Conservation (phyloP, 495 filamentous ascomycete species). For the Daldinia loculata region DNA sequence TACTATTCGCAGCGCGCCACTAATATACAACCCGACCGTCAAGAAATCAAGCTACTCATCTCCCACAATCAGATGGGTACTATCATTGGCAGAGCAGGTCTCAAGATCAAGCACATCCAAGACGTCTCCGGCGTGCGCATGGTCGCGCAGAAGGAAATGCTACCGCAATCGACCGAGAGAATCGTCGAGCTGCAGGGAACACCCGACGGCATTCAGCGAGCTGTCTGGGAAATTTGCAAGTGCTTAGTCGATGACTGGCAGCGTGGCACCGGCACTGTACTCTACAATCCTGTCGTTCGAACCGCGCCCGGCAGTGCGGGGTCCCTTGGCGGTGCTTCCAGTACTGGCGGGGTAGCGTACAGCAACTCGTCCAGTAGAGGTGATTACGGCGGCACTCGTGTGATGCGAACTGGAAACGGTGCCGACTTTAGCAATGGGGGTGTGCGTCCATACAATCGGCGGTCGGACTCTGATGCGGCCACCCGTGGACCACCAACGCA, state of each 20-base stretch:
- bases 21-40: conserved; percentile 23
- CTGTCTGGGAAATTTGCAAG: conserved; percentile 98
- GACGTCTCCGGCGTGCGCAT: conserved; percentile 96
- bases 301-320: conserved; percentile 69
- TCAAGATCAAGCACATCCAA: conserved; percentile 99
- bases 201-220: conserved; percentile 92
- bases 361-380: conserved; percentile 49
- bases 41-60: conserved; percentile 95
- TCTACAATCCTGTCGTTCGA: conserved; percentile 95
- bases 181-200: conserved; percentile 96
- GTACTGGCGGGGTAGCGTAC: conserved; percentile 50
- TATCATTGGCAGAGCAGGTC: conserved; percentile 93
- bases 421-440: conserved; percentile 93
- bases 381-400: conserved; percentile 71
- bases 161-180: conserved; percentile 98
- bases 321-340: conserved; percentile 48
- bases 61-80: conserved; percentile 99
- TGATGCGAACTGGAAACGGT: conserved; percentile 94
- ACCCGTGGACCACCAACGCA: conserved; percentile 78
- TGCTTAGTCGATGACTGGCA: conserved; percentile 98
- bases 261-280: conserved; percentile 91
- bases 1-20: conserved; percentile 15
- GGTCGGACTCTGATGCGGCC: conserved; percentile 81
- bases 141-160: conserved; percentile 99
- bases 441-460: conserved; percentile 70